Base-by-base conservation (phyloP, 495 filamentous ascomycete species). In the Corynascus novoguineensis region DNA sequence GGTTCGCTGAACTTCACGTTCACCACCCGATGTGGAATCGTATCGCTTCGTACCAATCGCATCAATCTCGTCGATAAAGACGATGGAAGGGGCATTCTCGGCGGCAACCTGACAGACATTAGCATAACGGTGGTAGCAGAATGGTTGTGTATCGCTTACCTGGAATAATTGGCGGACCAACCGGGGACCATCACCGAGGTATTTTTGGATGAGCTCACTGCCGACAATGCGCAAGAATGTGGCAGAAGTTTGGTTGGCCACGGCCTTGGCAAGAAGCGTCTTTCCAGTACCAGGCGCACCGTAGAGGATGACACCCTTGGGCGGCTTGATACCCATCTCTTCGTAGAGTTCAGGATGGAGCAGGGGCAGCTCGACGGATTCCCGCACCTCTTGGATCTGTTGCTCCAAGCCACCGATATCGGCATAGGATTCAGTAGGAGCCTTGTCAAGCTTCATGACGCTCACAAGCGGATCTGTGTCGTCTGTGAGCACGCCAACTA, bases 371-470 rank as follows among this genome's bases (percentile, higher is more conserved):
- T 99, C 93, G 55, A 99, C 93, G 11, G 93, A 91, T 73, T 99
- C 93, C 57, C 93, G 82, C 29, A 99, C 93, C 71, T 99, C 93
- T 69, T 99, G 93, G 57, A 99, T 97, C 72, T 99, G 93, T 28
- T 80, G 71, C 69, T 99, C 93, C 57, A 97, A 69, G 65, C 93
- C 93, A 77, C 93, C 93, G 74, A 99, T 99, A 75, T 99, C 93
- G 27, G 93, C 93, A 63, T 99, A 99, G 27, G 90, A 95, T 71
- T 99, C 93, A 21, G 95, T 97, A 0, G 93, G 93, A 21, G 93
- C 93, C 74, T 99, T 99, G 71, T 99, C 93, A 5, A 99, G 84
- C 77, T 99, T 99, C 93, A 99, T 99, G 64, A 99, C 93, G 27
- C 89, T 93, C 29, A 99, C 95, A 42, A 95, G 77, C 24, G 93